These are phyloP conservation scores for Acaromyces ingoldii DNA, from an alignment of 1,284 basidiomycete genomes.

Conservation along the genomic window DNA sequence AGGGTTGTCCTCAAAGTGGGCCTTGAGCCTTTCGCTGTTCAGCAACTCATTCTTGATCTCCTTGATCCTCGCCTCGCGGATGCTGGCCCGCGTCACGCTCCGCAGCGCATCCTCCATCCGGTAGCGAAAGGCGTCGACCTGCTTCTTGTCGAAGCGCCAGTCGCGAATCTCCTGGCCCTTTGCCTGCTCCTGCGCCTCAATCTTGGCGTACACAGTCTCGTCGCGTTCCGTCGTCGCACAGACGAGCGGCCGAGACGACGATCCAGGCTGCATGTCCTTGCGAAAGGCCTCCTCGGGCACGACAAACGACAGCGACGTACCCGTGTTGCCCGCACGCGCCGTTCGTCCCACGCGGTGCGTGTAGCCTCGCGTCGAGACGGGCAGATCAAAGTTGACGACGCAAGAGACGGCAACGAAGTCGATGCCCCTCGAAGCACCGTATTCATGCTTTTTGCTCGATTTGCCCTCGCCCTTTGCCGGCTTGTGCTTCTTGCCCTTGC, in stretches of 20 bases:
- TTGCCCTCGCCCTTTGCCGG: neutral
- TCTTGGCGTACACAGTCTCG: conserved; percentile 50
- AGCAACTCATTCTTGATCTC: conserved; percentile 90
- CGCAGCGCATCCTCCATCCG: conserved; percentile 94
- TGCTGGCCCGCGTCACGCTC: conserved; percentile 75
- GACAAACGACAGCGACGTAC: conserved; percentile 86
- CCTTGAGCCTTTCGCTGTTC: conserved; percentile 94
- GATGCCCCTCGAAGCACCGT: conserved; percentile 90
- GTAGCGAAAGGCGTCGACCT: conserved; percentile 97
- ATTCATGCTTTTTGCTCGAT: conserved; percentile 50
- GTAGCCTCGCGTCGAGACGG: conserved; percentile 79
- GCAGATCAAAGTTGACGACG: conserved; percentile 97
- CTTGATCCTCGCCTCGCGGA: conserved; percentile 87
- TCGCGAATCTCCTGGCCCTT: conserved; percentile 65
- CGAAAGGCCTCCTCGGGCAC: conserved; percentile 72
- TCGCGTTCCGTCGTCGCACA: neutral
- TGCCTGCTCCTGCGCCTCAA: conserved; percentile 15
- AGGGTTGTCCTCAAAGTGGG: conserved; percentile 97
- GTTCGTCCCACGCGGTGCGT: conserved; percentile 95
- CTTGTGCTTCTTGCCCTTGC: conserved; percentile 24
- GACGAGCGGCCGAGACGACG: neutral
- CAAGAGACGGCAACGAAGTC: conserved; percentile 97
- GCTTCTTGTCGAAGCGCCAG: conserved; percentile 86
- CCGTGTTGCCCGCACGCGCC: conserved; percentile 87
- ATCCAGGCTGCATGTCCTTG: conserved; percentile 54